A percentile compares a stretch with the other conserved stretches of the same genome.
These are phyloP conservation scores for Pythium coloratum DNA, from an alignment of 352 stramenopile species.

Conservation along the genomic window DNA sequence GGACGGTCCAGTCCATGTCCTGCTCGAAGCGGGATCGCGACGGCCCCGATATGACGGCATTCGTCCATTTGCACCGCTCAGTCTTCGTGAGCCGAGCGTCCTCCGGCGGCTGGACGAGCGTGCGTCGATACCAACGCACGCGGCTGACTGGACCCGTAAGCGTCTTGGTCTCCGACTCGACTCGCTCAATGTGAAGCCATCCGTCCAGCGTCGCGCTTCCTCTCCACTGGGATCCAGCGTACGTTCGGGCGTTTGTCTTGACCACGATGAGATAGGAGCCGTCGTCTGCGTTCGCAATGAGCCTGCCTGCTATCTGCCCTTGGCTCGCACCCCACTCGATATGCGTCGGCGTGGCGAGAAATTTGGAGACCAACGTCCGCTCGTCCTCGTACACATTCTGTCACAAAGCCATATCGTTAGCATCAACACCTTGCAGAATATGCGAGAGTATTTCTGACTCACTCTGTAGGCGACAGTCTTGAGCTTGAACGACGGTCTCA, in stretches of 20 bases:
- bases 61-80: background rate
- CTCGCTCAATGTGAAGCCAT: background rate
- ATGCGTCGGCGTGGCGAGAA: background rate
- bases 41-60: background rate
- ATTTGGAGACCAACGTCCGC: background rate
- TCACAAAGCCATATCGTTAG: background rate
- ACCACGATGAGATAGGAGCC: background rate
- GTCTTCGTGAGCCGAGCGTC: background rate
- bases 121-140: slow-evolving; percentile 5
- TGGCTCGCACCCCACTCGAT: background rate
- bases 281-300: background rate
- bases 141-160: background rate
- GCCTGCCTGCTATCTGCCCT: background rate
- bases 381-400: background rate
- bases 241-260: background rate
- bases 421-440: background rate
- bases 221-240: background rate
- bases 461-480: background rate
- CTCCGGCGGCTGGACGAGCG: background rate
- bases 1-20: slow-evolving; percentile 4
- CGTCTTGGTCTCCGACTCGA: background rate
- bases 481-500: background rate
- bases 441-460: background rate
- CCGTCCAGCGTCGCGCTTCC: background rate
- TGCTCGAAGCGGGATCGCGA: background rate